Evolutionary conservation across 306 rosid genomes (phyloP), one percentile per base, ranked within the genome.

Genomic region (Cucurbita pepo): DNA sequence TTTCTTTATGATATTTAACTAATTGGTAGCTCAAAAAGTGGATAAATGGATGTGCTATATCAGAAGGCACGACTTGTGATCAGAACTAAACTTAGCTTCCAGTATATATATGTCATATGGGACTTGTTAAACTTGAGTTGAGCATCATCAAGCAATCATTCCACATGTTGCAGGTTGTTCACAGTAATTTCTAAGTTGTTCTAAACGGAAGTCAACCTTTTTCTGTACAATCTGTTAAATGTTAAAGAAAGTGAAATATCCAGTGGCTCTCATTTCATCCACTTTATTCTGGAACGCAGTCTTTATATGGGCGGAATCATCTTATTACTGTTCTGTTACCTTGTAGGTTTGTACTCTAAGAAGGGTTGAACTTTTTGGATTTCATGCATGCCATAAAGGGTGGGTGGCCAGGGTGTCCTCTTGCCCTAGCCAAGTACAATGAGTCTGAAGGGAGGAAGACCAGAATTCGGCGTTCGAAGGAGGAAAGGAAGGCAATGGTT

Each of bases 401-500:
- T 79, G 89, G 97, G 6, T 88, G 95, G 91, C 81, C 77, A 14
- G 94, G 92, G 79, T 86, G 77, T 83, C 85, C 96, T 5, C 90
- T 91, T 84, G 99, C 95, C 82, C 91, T 95, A 22, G 97, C 99
- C 36, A 89, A 83, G 79, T 78, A 79, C 58, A 95, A 91, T 77
- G 97, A 88, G 52, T 84, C 92, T 48, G 93, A 91, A 56, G 88
- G 91, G 43, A 89, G 83, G 84, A 95, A 84, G 78, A 53, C 95
- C 21, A 86, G 97, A 22, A 88, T 89, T 81, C 92, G 97, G 66
- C 95, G 86, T 41, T 89, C 97, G 34, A 95, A 95, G 83, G 85
- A 91, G 78, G 92, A 95, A 82, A 78, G 97, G 79, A 95, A 95
- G 86, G 86, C 89, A 57, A 85, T 91, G 99, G 95, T 89, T 56